Percentiles rank a stretch among this genome's conserved stretches.
These are phyloP conservation scores for Penicillium italicum DNA, from an alignment of 2,329 filamentous ascomycete genomes.

Conservation along the genomic window DNA sequence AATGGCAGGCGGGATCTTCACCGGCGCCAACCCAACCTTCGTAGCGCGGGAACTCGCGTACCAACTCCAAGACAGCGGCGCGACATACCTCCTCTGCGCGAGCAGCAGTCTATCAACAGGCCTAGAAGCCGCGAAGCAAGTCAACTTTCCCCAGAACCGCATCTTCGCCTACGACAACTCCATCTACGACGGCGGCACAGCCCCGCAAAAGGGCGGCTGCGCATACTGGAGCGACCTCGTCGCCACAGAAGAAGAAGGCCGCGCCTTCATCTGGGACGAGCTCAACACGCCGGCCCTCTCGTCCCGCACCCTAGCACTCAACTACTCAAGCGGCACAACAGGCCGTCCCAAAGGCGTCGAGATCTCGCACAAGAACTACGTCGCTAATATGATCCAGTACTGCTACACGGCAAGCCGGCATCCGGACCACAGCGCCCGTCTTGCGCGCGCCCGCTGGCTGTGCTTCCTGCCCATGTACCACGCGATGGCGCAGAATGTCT, in stretches of 20 bases:
- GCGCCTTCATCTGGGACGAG: slow-evolving; percentile 59
- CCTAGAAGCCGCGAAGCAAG: slow-evolving; percentile 60
- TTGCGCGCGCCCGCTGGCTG: slow-evolving; percentile 47
- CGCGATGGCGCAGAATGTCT: slow-evolving; percentile 68
- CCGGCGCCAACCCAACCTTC: slow-evolving; percentile 68
- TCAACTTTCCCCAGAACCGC: slow-evolving; percentile 52
- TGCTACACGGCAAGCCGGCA: slow-evolving; percentile 47
- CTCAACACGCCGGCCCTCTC: slow-evolving; percentile 41
- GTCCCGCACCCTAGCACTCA: slow-evolving; percentile 57
- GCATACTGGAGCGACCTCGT: slow-evolving; percentile 64
- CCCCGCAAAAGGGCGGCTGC: slow-evolving; percentile 43
- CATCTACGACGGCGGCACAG: slow-evolving; percentile 44
- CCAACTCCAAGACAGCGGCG: slow-evolving; percentile 69
- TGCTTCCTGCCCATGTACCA: slow-evolving; percentile 77
- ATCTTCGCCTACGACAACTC: slow-evolving; percentile 66
- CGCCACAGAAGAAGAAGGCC: slow-evolving; percentile 50
- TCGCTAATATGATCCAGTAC: slow-evolving; percentile 65
- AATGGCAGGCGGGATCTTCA: slow-evolving; percentile 76
- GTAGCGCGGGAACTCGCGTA: slow-evolving; percentile 69
- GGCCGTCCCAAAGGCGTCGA: slow-evolving; percentile 81
- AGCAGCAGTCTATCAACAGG: slow-evolving; percentile 59
- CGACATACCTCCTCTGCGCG: slow-evolving; percentile 61
- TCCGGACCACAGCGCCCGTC: slow-evolving; percentile 49
- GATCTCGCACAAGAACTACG: slow-evolving; percentile 73
- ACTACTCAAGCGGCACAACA: slow-evolving; percentile 72